Evolutionary conservation across 2,329 filamentous ascomycete species (phyloP).

Genomic region (Annulohypoxylon truncatum): DNA sequence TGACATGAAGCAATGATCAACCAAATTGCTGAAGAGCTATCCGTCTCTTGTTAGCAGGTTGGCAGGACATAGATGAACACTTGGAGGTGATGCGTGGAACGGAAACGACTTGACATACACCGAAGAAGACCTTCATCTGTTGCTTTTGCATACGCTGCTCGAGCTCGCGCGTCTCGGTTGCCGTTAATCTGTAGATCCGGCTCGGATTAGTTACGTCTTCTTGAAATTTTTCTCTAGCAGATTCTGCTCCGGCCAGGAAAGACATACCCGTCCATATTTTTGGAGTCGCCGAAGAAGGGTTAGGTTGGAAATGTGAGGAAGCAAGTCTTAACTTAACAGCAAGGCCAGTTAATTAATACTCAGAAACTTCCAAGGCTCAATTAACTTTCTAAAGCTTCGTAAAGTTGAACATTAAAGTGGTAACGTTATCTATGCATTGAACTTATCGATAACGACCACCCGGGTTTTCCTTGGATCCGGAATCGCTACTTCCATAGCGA

Average conservation of each 20-base stretch:
- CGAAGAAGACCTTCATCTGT: slow-evolving; percentile 99
- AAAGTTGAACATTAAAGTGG: slow-evolving; percentile 6
- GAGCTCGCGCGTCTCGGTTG: slow-evolving; percentile 89
- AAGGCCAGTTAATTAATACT: not conserved
- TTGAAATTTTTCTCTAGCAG: not conserved
- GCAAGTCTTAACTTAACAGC: not conserved
- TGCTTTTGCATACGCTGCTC: slow-evolving; percentile 95
- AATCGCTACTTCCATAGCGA: not conserved
- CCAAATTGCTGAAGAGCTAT: slow-evolving; percentile 73
- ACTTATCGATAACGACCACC: slow-evolving; percentile 36
- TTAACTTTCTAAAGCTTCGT: slow-evolving; percentile 11
- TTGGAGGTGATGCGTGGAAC: not conserved
- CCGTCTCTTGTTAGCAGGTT: slow-evolving; percentile 1
- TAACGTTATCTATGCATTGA: slow-evolving; percentile 12
- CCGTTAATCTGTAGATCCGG: slow-evolving; percentile 66
- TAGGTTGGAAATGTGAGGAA: not conserved
- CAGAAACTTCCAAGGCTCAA: not conserved
- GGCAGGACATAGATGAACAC: not conserved
- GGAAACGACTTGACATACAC: slow-evolving; percentile 68
- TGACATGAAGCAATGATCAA: slow-evolving; percentile 93
- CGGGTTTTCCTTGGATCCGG: slow-evolving; percentile 25
- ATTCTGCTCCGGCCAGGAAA: no score
- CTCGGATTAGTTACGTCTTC: slow-evolving; percentile 6
- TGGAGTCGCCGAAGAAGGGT: not conserved
- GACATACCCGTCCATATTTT: slow-evolving; percentile 48